Conservation (phyloP, 495 filamentous ascomycete genomes). For the Penicillium robsamsonii region DNA sequence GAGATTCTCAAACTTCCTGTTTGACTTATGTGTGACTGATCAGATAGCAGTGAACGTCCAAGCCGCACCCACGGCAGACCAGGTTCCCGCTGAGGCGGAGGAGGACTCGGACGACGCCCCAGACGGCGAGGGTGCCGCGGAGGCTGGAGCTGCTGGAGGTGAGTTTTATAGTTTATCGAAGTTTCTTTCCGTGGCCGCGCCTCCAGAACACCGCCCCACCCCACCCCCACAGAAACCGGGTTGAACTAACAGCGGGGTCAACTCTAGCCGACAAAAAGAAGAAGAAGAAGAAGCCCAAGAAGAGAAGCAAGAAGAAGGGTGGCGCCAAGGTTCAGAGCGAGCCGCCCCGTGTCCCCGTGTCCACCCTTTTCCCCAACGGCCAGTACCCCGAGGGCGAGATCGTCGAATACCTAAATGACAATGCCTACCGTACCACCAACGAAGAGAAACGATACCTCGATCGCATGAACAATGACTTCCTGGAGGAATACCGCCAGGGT, state of each 20-base stretch:
- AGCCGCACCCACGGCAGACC: conserved; percentile 39
- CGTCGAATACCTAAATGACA: conserved; percentile 72
- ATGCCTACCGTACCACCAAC: conserved; percentile 74
- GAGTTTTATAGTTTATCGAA: conserved; percentile 14
- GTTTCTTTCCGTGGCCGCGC: neutral
- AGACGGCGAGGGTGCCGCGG: conserved; percentile 43
- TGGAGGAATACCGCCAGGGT: conserved; percentile 82
- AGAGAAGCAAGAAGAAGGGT: conserved; percentile 70
- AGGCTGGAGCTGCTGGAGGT: conserved; percentile 46
- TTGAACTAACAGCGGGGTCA: conserved; percentile 13
- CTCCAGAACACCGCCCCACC: conserved; percentile 4
- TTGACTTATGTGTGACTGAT: conserved; percentile 19
- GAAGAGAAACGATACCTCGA: conserved; percentile 87
- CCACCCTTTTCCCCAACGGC: conserved; percentile 71
- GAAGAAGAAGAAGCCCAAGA: conserved; percentile 81
- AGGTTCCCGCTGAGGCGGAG: conserved; percentile 49
- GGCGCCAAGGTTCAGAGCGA: conserved; percentile 68
- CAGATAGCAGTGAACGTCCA: conserved; percentile 46
- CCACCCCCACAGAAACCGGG: neutral
- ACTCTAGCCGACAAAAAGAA: conserved; percentile 64
- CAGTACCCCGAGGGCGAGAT: conserved; percentile 79
- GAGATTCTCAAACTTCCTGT: conserved; percentile 17
- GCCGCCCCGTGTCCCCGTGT: conserved; percentile 73
- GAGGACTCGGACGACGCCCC: conserved; percentile 68
- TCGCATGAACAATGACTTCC: conserved; percentile 78